These are phyloP conservation scores for Mycothermus thermophilus DNA, from an alignment of 495 filamentous ascomycete genomes.

Conservation along the genomic window DNA sequence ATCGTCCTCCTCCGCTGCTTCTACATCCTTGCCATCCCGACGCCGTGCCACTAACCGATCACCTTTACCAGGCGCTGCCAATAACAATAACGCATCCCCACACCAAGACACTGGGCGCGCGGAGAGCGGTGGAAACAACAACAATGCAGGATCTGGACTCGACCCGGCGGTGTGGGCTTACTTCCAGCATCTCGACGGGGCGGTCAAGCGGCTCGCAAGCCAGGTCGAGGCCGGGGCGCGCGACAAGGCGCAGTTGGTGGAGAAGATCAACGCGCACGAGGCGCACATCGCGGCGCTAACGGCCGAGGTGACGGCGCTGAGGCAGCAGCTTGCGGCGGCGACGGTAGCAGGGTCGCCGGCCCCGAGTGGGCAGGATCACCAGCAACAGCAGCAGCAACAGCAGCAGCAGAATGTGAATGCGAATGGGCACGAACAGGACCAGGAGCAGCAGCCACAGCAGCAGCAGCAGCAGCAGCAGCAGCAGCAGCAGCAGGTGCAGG, in stretches of 20 bases:
- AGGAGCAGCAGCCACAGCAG: too few relatives aligned
- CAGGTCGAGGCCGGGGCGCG: conserved; percentile 15
- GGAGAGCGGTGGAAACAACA: too few relatives aligned
- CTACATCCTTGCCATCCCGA: conserved; percentile 24
- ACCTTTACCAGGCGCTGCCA: too few relatives aligned
- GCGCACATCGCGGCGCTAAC: conserved; percentile 12
- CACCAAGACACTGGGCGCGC: too few relatives aligned
- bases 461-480: too few relatives aligned
- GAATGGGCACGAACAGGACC: too few relatives aligned
- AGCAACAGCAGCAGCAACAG: too few relatives aligned
- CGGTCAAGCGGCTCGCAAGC: conserved; percentile 25
- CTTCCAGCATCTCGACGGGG: conserved; percentile 36
- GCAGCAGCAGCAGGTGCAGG: too few relatives aligned
- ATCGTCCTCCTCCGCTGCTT: conserved; percentile 18
- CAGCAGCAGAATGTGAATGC: too few relatives aligned
- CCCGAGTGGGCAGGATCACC: too few relatives aligned
- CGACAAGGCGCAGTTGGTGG: conserved; percentile 17
- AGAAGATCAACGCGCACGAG: conserved; percentile 31
- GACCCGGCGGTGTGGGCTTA: conserved; percentile 36
- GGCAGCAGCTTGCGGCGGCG: conserved; percentile 6
- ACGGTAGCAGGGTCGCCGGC: not conserved
- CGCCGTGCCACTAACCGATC: conserved; percentile 37
- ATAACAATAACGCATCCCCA: too few relatives aligned
- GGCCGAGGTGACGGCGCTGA: conserved; percentile 13
- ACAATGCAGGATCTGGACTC: conserved; percentile 27